Evolutionary conservation across 805 yeast genomes (phyloP).

Genomic region (Saturnispora gosingensis): DNA sequence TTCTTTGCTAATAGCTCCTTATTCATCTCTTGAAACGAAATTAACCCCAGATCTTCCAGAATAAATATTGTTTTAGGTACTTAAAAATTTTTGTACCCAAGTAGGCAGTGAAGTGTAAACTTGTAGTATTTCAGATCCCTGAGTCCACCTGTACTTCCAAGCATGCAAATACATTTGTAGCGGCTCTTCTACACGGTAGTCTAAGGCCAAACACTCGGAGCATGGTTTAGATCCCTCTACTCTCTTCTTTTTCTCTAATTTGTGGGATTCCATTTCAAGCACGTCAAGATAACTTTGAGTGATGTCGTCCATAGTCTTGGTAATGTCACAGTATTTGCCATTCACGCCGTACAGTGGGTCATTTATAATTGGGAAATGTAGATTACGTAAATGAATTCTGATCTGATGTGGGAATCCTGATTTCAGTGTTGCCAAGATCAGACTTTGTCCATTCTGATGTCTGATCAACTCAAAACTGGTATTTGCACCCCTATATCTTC

Average conservation of each 20-base stretch:
- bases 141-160: slow-evolving; percentile 21
- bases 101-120: background rate
- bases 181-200: slow-evolving; percentile 22
- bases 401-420: slow-evolving; percentile 50
- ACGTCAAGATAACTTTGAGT: slow-evolving; percentile 5
- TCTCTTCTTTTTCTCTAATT: slow-evolving; percentile 14
- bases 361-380: slow-evolving; percentile 29
- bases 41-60: background rate
- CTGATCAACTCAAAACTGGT: slow-evolving; percentile 16
- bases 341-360: slow-evolving; percentile 24
- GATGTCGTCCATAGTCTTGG: slow-evolving; percentile 3
- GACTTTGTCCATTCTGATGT: slow-evolving; percentile 28
- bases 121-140: background rate
- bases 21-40: background rate
- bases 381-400: slow-evolving; percentile 41
- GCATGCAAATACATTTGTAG: slow-evolving; percentile 39
- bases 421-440: slow-evolving; percentile 36
- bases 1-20: background rate
- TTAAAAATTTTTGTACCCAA: slow-evolving; percentile 6
- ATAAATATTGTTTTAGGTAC: background rate
- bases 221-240: slow-evolving; percentile 20
- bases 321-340: slow-evolving; percentile 11
- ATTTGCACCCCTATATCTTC: slow-evolving; percentile 14
- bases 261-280: slow-evolving; percentile 11
- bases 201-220: slow-evolving; percentile 22